A percentile compares a stretch with the other conserved stretches of the same genome.
Conservation (phyloP, 1,139 yeast genomes). For the Debaryomycetaceae sp. region DNA sequence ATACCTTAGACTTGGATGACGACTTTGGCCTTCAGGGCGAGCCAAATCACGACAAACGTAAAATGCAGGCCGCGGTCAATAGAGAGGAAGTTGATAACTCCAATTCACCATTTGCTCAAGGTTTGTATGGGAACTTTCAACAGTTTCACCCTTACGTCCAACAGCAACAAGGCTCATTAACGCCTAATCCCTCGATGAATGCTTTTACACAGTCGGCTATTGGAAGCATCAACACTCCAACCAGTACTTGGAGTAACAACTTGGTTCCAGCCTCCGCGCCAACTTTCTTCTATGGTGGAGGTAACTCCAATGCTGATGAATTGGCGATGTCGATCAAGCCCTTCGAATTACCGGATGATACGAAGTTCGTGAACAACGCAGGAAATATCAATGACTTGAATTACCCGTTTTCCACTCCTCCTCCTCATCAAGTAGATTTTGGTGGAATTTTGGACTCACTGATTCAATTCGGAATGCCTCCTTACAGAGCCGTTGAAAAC, state of each 20-base stretch:
- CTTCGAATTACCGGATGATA: constrained; percentile 35
- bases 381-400: constrained; percentile 11
- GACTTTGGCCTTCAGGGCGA: constrained; percentile 16
- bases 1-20: constrained; percentile 38
- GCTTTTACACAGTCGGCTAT: constrained; percentile 16
- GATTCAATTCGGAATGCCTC: constrained; percentile 9
- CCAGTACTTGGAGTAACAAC: constrained; percentile 27
- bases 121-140: constrained; percentile 8
- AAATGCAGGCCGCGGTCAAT: not conserved
- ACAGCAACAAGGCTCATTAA: constrained; percentile 23
- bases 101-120: constrained; percentile 2
- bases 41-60: not conserved
- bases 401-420: constrained; percentile 24
- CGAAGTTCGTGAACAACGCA: constrained; percentile 10
- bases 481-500: constrained; percentile 4
- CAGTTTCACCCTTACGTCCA: constrained; percentile 18
- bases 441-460: constrained; percentile 23
- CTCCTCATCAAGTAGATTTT: constrained; percentile 21
- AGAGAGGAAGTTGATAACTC: not conserved
- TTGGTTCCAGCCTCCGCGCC: constrained; percentile 38
- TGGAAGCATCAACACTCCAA: constrained; percentile 16
- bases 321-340: constrained; percentile 24
- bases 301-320: constrained; percentile 7
- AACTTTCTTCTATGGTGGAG: constrained; percentile 22
- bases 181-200: constrained; percentile 30